Base-by-base conservation (phyloP, 768 basidiomycete species). In the Leccinum disarticulatum region DNA sequence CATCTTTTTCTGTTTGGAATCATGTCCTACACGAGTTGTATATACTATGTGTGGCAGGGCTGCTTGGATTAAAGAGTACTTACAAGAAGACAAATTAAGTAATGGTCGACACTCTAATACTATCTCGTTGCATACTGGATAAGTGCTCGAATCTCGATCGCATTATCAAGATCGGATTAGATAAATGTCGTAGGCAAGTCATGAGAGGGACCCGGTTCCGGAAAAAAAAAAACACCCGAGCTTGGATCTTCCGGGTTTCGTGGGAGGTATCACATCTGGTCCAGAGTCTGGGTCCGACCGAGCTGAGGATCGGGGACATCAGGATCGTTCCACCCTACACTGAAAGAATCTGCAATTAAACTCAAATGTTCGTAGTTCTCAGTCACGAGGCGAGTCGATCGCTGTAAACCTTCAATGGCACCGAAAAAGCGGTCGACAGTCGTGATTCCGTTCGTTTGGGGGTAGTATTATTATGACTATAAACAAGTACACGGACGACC, bases 321-420 rank as follows among this genome's bases (percentile, higher is more conserved):
- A 35, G 5, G 33, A 35, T 14, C 13, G 13, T 35, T 0, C 33
- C 11, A 35, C 13, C 27, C 31, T 11, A 33, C 38, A 38, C 17
- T 13, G 7, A n/a, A 9, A 10, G 10, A 43, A 43, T 10, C 8
- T 11, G 9, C 43, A 43, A n/a, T n/a, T 6, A 19, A 10, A 19
- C 10, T 43, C 43, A 9, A 43, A 46, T 13, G 19, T 19, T 17
- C 6, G 11, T 22, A 7, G 25, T 11, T 19, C 6, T 10, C 19
- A 13, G 19, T 19, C 43, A 5, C 17, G n/a, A 41, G 17, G 38
- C 7, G 9, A n/a, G n/a, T 10, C 1, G 19, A 46, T 19, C 43
- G 0, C 6, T 6, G 19, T 3, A 13, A 19, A 5, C 0, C 10
- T 19, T 46, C 19, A 46, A 19, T 0, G 13, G 19, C 0, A 46